phyloP scores from a whole-genome alignment of 106 monocot species.

The Ottelia alismoides region DNA sequence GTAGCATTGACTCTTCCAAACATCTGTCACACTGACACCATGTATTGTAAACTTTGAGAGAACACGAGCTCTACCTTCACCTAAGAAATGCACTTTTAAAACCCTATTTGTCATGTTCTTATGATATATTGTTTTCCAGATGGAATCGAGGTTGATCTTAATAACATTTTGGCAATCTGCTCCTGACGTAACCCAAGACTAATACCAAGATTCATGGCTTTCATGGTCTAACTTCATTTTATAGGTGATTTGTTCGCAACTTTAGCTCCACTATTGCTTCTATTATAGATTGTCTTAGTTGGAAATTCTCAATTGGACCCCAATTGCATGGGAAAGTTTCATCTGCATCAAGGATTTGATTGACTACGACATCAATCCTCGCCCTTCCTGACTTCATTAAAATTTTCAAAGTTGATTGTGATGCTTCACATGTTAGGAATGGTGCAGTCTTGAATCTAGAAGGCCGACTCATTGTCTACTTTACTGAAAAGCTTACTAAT shows the following conservation, averaged over 20 bases:
- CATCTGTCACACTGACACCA: neutral
- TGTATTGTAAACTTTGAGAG: neutral
- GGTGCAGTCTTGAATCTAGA: slow-evolving; percentile 1
- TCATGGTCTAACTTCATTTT: slow-evolving; percentile 6
- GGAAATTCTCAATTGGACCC: neutral
- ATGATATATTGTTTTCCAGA: neutral
- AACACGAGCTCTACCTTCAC: neutral
- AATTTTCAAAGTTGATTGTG: neutral
- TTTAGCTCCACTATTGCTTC: slow-evolving; percentile 4
- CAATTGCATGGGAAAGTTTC: neutral
- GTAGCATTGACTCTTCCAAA: neutral
- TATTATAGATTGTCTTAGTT: slow-evolving; percentile 1
- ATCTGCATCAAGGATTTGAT: neutral
- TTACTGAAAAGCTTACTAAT: too few species aligned
- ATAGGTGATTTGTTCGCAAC: neutral
- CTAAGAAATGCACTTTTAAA: slow-evolving; percentile 1
- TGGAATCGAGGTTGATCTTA: neutral
- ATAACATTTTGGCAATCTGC: neutral
- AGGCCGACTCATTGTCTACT: too few species aligned
- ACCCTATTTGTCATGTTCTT: neutral
- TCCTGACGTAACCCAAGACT: neutral
- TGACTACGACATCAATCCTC: neutral
- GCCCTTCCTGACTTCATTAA: neutral
- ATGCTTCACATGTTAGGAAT: neutral
- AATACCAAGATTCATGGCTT: neutral